Conservation (phyloP, 2,329 filamentous ascomycete species). For the Exophiala viscosa region DNA sequence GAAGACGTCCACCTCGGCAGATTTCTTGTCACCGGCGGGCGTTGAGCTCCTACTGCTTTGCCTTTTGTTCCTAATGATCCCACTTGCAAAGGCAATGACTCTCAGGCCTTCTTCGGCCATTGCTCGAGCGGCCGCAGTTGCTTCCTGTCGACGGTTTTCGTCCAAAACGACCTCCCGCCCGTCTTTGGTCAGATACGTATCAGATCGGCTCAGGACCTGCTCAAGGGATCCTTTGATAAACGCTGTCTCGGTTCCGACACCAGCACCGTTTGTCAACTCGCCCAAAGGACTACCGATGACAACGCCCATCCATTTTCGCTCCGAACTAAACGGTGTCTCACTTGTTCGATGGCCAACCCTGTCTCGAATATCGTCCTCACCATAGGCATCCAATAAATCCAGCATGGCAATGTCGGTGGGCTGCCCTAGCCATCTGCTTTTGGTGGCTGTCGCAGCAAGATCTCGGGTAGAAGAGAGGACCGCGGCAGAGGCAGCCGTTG, state of each 20-base stretch:
- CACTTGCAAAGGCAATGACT: constrained; percentile 90
- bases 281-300: constrained; percentile 59
- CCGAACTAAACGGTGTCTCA: constrained; percentile 94
- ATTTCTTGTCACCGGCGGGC: constrained; percentile 32
- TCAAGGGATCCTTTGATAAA: constrained; percentile 97
- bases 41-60: constrained; percentile 54
- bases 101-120: constrained; percentile 89
- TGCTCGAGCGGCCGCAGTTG: constrained; percentile 70
- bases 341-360: constrained; percentile 75
- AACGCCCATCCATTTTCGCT: constrained; percentile 99
- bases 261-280: constrained; percentile 49
- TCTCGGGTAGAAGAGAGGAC: constrained; percentile 81
- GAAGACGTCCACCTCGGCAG: constrained; percentile 66
- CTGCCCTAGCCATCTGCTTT: constrained; percentile 92
- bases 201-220: constrained; percentile 77
- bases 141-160: constrained; percentile 67
- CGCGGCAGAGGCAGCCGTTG: constrained; percentile 68
- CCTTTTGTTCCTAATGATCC: constrained; percentile 53
- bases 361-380: constrained; percentile 85
- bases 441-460: constrained; percentile 56
- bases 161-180: constrained; percentile 85
- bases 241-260: constrained; percentile 69
- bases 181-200: constrained; percentile 82
- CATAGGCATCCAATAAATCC: constrained; percentile 84
- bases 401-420: constrained; percentile 97